Base-by-base conservation (phyloP, 78 protist genomes). In the Dictyostelium firmibasis region DNA sequence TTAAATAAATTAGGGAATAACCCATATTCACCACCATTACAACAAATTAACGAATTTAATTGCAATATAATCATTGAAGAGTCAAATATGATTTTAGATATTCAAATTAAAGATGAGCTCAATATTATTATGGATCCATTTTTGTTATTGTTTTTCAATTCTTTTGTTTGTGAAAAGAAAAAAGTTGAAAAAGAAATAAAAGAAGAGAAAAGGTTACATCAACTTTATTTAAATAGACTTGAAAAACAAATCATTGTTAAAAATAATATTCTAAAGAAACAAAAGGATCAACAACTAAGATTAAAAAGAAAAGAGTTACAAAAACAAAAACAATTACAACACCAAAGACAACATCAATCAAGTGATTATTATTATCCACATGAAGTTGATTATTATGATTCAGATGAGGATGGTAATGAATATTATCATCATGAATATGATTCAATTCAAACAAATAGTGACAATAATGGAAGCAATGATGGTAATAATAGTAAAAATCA, bases 241-340 rank as follows among this genome's bases (percentile, higher is more conserved):
- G 62, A 33, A 38, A 38, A 33, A n/a, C 47, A 38, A 38, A 76
- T 23, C 41, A 35, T 74, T 29, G 20, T 38, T 76, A 76, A 31
- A 33, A n/a, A 36, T 7, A 76, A 76, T 76, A 33, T 76, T 36
- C n/a, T 76, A 33, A 72, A 72, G 44, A 72, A 72, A 72, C 79
- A 72, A 72, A 67, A 10, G 2, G 75, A 67, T 67, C 79, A 72
- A 33, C 79, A 72, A 16, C 10, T 67, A 11, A 67, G 75, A 27
- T 35, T 31, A 72, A n/a, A 33, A 33, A 33, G 44, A 72, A 33
- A 72, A 18, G 44, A 72, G 33, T 20, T 31, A 27, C 43, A 31
- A 72, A 72, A 72, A 72, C 79, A 72, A 33, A 72, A 72, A 16
- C 79, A 72, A 33, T 72, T 72, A 72, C 79, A 33, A 18, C 79